Evolutionary conservation across 495 filamentous ascomycete species (phyloP).

Genomic region (Aspergillus sclerotioniger): DNA sequence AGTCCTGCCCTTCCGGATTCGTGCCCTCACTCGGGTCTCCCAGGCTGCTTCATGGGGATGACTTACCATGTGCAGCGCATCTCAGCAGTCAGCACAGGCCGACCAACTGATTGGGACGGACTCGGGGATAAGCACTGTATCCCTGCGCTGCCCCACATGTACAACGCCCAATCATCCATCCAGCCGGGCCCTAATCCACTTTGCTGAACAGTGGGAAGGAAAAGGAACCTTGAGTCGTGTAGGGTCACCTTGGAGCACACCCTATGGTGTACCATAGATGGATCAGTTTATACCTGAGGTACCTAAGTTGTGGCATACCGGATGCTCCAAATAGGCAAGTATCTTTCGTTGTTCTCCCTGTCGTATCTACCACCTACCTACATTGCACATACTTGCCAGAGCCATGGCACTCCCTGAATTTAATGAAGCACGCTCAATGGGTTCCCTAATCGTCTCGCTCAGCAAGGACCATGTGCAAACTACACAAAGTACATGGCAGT

Average conservation of each 20-base stretch:
- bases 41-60: background rate
- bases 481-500: background rate
- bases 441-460: no score
- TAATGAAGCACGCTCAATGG: no score
- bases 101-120: slow-evolving; percentile 21
- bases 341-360: no score
- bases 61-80: slow-evolving; percentile 10
- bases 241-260: background rate
- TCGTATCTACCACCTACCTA: no score
- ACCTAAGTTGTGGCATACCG: background rate
- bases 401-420: no score
- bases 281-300: no score
- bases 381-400: no score
- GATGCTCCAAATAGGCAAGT: no score
- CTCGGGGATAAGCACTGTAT: slow-evolving; percentile 29
- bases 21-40: background rate
- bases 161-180: slow-evolving; percentile 17
- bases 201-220: slow-evolving; percentile 13
- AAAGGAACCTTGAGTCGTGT: slow-evolving; percentile 7
- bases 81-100: slow-evolving; percentile 5
- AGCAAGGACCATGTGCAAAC: slow-evolving; percentile 2
- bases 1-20: background rate
- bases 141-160: slow-evolving; percentile 26
- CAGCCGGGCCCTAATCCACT: background rate
- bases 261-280: no score